phyloP scores from a whole-genome alignment of 345 rosid genomes.

The Acer saccharum region DNA sequence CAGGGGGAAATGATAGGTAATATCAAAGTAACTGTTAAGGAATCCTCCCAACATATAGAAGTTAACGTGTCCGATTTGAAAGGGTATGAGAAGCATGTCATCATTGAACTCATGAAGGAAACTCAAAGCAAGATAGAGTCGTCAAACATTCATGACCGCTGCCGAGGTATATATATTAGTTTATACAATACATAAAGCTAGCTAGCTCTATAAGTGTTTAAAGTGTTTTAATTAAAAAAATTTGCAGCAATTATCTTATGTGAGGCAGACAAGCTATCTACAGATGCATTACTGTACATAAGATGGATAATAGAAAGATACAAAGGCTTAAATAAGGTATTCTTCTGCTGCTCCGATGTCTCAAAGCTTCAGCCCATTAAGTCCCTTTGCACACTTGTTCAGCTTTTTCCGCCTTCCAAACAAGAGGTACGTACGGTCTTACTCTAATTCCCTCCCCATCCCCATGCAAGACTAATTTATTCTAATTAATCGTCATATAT shows the following conservation, averaged over 20 bases:
- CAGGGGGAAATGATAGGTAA: constrained; percentile 52
- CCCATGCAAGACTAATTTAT: neutral
- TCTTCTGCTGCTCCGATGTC: constrained; percentile 61
- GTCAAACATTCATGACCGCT: constrained; percentile 18
- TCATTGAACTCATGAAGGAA: constrained; percentile 62
- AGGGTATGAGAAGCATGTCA: constrained; percentile 63
- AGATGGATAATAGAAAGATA: constrained; percentile 60
- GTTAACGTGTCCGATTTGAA: constrained; percentile 53
- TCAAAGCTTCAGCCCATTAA: constrained; percentile 59
- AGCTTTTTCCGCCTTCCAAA: constrained; percentile 50
- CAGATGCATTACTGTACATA: constrained; percentile 53
- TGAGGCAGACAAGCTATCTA: constrained; percentile 55
- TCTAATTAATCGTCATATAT: neutral
- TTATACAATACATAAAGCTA: too few species aligned
- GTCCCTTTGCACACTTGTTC: constrained; percentile 41
- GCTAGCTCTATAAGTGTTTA: too few species aligned
- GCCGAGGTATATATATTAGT: constrained; percentile 31
- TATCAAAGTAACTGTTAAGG: constrained; percentile 43
- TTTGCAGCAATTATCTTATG: constrained; percentile 48
- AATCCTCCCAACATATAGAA: constrained; percentile 52
- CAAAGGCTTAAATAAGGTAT: constrained; percentile 44
- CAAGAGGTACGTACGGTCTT: constrained; percentile 37
- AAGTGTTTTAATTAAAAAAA: neutral
- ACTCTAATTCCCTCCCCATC: neutral
- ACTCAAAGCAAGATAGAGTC: constrained; percentile 27